Evolutionary conservation across 371 early-diverging fungal species (phyloP), one percentile per base, ranked within the genome.

Genomic region (Circinella umbellata): DNA sequence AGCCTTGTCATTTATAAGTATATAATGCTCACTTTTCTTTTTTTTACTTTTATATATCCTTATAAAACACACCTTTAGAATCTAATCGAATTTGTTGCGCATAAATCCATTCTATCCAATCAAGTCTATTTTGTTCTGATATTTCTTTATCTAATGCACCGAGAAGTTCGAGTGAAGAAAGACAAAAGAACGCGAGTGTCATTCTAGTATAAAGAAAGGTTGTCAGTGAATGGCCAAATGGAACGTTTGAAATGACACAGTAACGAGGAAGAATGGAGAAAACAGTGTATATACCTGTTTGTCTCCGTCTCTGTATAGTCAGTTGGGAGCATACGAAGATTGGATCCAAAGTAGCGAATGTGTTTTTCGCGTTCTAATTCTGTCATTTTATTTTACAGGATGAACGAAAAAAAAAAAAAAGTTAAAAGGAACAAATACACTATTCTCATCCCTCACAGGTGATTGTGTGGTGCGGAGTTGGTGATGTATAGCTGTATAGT

Each of bases 91-190:
- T 82, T 75, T 98, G 98, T 78, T 96, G 96, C 27, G 92, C 92
- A 83, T 98, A 98, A 47, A 98, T 91, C 99, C 99, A 98, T 34
- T 97, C 96, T 49, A 97, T 90, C 90, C 93, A 93, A n/a, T 80
- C 88, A 5, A 74, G 57, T 64, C 86, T 87, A 70, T 91, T 78
- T 63, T 86, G 80, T 13, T 76, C 79, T 0, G 85, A 66, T 13
- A 93, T 64, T 8, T 63, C 69, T 3, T 73, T 73, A 6, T 93
- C 93, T 9, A 95, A 75, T 34, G 76, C 85, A 6, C 90, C 90
- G 34, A 97, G 81, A 11, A 96, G 79, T 46, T 95, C 94, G 61
- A 98, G 80, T 3, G 92, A 93, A 13, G 86, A 84, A 11, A 98
- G 74, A 61, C 90, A 86, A 76, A 97, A 96, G 78, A 89, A 95